Percentiles rank a stretch among this genome's conserved stretches.
These are phyloP conservation scores for Entomortierella lignicola DNA, from an alignment of 192 early-diverging fungal genomes.

Conservation along the genomic window DNA sequence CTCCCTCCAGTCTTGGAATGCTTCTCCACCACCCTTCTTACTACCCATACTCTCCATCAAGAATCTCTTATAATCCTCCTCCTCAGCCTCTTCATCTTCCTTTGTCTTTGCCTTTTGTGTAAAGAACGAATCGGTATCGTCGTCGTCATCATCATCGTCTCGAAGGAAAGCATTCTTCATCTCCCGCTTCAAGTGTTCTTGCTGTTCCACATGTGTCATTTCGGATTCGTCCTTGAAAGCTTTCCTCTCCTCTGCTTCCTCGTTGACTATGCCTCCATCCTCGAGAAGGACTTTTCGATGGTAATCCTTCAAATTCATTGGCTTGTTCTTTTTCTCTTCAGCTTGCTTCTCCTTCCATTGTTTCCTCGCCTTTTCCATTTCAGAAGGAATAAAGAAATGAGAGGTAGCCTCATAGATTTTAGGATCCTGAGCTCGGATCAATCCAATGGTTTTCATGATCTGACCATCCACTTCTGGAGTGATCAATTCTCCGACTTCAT, in stretches of 20 bases:
- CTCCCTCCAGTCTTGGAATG: conserved; percentile 70
- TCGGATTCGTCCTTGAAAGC: conserved; percentile 43
- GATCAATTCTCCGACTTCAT: conserved; percentile 82
- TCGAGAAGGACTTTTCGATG: conserved; percentile 84
- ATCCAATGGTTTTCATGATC: conserved; percentile 91
- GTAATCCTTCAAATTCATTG: conserved; percentile 86
- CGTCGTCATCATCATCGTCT: conserved; percentile 58
- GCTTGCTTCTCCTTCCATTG: conserved; percentile 77
- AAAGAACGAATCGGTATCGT: conserved; percentile 76
- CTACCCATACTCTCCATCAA: conserved; percentile 82
- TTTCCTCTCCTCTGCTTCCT: conserved; percentile 61
- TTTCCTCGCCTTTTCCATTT: conserved; percentile 68
- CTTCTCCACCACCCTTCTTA: conserved; percentile 62
- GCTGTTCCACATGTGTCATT: conserved; percentile 86
- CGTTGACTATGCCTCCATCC: conserved; percentile 62
- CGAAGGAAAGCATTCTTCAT: conserved; percentile 67
- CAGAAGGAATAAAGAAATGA: conserved; percentile 82
- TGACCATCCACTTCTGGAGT: conserved; percentile 93
- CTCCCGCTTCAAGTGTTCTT: conserved; percentile 78
- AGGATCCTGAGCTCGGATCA: conserved; percentile 80
- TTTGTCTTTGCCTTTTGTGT: conserved; percentile 77
- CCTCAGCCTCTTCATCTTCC: conserved; percentile 84
- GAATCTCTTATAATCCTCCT: conserved; percentile 91
- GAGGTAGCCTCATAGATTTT: conserved; percentile 83
- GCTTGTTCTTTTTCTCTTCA: conserved; percentile 67